Evolutionary conservation across 495 filamentous ascomycete species (phyloP).

Genomic region (Neurospora africana): DNA sequence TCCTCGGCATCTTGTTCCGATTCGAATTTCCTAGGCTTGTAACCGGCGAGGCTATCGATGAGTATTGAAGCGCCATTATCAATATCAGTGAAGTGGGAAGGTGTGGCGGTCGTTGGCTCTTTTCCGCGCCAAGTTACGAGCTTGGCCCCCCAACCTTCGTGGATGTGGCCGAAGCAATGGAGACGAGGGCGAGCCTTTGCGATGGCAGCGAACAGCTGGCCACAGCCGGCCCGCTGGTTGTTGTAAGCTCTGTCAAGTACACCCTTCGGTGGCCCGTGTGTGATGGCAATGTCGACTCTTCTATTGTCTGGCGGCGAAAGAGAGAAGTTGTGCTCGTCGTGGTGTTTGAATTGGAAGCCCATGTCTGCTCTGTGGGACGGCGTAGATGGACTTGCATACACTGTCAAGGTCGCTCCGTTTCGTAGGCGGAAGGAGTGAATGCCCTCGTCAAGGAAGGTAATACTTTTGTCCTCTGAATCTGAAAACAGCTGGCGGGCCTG

Average conservation of each 20-base stretch:
- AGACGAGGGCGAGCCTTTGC: constrained; percentile 42
- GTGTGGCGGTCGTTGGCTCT: constrained; percentile 17
- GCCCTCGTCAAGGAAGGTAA: constrained; percentile 62
- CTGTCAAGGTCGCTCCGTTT: constrained; percentile 48
- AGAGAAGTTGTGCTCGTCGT: constrained; percentile 40
- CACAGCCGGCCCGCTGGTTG: constrained; percentile 41
- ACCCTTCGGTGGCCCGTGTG: constrained; percentile 59
- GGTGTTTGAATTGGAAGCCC: constrained; percentile 52
- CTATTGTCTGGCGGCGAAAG: constrained; percentile 18
- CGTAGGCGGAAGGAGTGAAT: constrained; percentile 40
- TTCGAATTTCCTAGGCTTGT: constrained; percentile 9
- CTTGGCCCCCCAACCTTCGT: constrained; percentile 63
- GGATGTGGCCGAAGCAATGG: constrained; percentile 69
- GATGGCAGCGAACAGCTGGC: constrained; percentile 45
- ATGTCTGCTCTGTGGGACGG: constrained; percentile 43
- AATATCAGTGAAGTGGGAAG: constrained; percentile 30
- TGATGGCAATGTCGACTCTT: constrained; percentile 54
- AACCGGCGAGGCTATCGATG: constrained; percentile 33
- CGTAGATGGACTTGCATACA: constrained; percentile 63
- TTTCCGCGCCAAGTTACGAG: constrained; percentile 43
- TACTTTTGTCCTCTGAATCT: constrained; percentile 38
- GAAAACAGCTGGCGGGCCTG: constrained; percentile 15
- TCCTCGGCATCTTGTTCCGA: background rate
- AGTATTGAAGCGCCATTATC: constrained; percentile 31
- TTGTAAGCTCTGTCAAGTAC: constrained; percentile 41